These are phyloP conservation scores for Trichoderma asperellum DNA, from an alignment of 2,329 filamentous ascomycete species.

Conservation along the genomic window DNA sequence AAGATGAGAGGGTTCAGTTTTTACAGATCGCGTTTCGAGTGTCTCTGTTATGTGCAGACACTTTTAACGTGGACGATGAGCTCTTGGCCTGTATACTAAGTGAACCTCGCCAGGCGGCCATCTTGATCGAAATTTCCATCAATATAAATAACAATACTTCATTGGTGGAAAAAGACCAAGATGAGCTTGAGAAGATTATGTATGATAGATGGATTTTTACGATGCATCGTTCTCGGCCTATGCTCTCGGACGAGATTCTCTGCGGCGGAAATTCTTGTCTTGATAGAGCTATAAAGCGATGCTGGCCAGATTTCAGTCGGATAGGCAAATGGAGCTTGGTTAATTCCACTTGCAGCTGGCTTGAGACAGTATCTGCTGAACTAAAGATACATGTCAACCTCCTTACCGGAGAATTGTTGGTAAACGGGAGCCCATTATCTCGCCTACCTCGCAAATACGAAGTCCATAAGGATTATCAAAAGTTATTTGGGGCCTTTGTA, in stretches of 20 bases:
- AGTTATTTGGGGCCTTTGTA: constrained; percentile 48
- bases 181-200: neutral
- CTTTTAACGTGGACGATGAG: neutral
- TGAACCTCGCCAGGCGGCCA: neutral
- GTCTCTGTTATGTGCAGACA: neutral
- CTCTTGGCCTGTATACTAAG: neutral
- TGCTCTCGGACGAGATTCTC: neutral
- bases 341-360: neutral
- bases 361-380: neutral
- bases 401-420: constrained; percentile 55
- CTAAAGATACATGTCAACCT: constrained; percentile 52
- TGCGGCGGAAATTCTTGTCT: neutral
- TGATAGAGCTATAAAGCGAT: neutral
- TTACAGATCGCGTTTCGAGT: neutral
- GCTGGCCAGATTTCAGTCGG: neutral
- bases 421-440: constrained; percentile 54
- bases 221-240: neutral
- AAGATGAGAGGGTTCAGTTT: neutral
- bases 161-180: neutral
- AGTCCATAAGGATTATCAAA: constrained; percentile 44
- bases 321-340: neutral
- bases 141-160: neutral
- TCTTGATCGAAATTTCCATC: neutral
- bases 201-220: neutral
- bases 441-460: constrained; percentile 53